Evolutionary conservation across 2,329 filamentous ascomycete genomes (phyloP).

Genomic region (Leptographium radiaticola): DNA sequence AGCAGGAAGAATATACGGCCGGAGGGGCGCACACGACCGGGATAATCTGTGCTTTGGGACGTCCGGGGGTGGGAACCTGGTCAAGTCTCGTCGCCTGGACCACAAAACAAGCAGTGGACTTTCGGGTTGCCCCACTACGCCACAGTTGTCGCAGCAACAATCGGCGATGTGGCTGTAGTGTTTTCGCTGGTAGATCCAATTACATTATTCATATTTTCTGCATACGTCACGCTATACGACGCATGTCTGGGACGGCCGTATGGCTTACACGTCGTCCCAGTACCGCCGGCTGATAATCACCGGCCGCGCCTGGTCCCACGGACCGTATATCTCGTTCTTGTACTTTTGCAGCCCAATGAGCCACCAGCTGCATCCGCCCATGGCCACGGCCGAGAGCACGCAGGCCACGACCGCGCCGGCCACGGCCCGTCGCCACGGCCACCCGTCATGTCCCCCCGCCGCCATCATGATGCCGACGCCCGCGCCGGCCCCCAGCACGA

Average conservation of each 20-base stretch:
- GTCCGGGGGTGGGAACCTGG: not conserved
- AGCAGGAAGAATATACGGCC: not conserved
- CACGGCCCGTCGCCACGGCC: conserved; percentile 43
- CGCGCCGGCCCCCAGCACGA: conserved; percentile 69
- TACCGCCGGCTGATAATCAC: conserved; percentile 59
- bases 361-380: conserved; percentile 97
- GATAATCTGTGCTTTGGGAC: not conserved
- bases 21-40: not conserved
- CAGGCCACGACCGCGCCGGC: conserved; percentile 65
- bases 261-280: conserved; percentile 28
- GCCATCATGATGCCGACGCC: conserved; percentile 56
- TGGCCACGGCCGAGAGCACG: conserved; percentile 61
- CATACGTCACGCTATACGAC: not conserved
- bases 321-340: conserved; percentile 96
- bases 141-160: conserved; percentile 15
- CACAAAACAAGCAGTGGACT: conserved; percentile 1
- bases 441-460: conserved; percentile 24
- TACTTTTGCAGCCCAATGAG: conserved; percentile 94
- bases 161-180: not conserved
- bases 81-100: conserved; percentile 7
- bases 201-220: not conserved
- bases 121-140: conserved; percentile 7
- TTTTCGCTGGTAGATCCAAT: not conserved
- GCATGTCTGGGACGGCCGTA: not conserved
- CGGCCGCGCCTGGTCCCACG: conserved; percentile 91